Conservation (phyloP, 2,329 filamentous ascomycete genomes). For the Ophiognomonia clavigignenti-juglandacearum region DNA sequence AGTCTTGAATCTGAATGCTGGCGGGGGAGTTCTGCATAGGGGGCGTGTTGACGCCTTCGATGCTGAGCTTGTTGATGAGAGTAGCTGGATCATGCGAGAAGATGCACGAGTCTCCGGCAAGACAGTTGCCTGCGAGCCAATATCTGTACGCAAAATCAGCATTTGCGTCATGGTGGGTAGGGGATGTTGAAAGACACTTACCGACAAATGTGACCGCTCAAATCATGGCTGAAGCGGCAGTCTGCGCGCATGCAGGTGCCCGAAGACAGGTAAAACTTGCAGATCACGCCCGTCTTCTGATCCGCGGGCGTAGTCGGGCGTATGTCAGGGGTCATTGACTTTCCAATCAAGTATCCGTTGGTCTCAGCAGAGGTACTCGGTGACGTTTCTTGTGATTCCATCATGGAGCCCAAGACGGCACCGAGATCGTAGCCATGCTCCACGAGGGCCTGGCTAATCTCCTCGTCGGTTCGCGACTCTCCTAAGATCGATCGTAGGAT, state of each 20-base stretch:
- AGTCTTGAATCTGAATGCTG: slow-evolving; percentile 76
- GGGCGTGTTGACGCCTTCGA: slow-evolving; percentile 65
- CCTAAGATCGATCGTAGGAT: slow-evolving; percentile 94
- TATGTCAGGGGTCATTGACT: slow-evolving; percentile 74
- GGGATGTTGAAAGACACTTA: slow-evolving; percentile 45
- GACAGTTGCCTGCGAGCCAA: slow-evolving; percentile 92
- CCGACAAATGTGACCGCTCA: slow-evolving; percentile 97
- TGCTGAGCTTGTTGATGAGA: slow-evolving; percentile 72
- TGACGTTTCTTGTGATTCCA: slow-evolving; percentile 57
- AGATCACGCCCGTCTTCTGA: slow-evolving; percentile 82
- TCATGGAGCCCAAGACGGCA: slow-evolving; percentile 83
- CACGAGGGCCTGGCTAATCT: slow-evolving; percentile 88
- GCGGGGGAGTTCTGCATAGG: slow-evolving; percentile 58
- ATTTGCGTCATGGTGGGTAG: slow-evolving; percentile 11
- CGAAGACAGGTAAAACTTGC: slow-evolving; percentile 94
- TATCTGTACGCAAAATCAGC: slow-evolving; percentile 53
- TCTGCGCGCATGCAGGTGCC: slow-evolving; percentile 95
- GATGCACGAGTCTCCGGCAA: slow-evolving; percentile 89
- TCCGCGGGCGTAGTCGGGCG: slow-evolving; percentile 73
- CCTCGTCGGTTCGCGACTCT: slow-evolving; percentile 83
- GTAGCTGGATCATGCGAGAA: slow-evolving; percentile 95
- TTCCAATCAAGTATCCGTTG: slow-evolving; percentile 71
- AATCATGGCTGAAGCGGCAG: slow-evolving; percentile 94
- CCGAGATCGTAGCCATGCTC: slow-evolving; percentile 89
- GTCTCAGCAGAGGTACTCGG: slow-evolving; percentile 33